Percentiles rank a stretch among this genome's conserved stretches.
Evolutionary conservation across 1,284 basidiomycete genomes (phyloP).

Genomic region (Stereum hirsutum): DNA sequence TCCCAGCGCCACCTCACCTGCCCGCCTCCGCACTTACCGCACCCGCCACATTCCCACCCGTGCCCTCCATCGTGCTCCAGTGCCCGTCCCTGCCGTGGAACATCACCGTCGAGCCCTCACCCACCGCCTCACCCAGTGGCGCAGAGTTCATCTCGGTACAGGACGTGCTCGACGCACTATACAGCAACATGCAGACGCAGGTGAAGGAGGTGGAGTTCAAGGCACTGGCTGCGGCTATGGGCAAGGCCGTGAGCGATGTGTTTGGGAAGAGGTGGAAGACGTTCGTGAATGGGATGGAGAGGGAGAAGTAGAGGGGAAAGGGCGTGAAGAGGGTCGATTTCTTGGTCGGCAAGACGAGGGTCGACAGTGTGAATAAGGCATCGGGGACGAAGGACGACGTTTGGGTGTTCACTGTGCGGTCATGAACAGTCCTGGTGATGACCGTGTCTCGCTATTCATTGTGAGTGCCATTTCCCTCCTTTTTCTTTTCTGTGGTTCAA

Average conservation of each 20-base stretch:
- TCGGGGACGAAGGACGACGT: slow-evolving; percentile 9
- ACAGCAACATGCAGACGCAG: slow-evolving; percentile 6
- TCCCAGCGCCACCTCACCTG: no score
- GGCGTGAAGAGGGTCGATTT: slow-evolving; percentile 9
- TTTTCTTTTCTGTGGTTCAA: no score
- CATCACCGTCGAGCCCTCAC: slow-evolving; percentile 1
- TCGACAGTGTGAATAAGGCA: slow-evolving; percentile 6
- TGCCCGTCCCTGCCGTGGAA: slow-evolving; percentile 6
- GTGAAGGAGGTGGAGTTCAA: slow-evolving; percentile 6
- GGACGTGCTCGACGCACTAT: slow-evolving; percentile 7
- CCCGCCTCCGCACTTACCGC: slow-evolving; percentile 1
- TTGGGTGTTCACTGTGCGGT: slow-evolving; percentile 5
- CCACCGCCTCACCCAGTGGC: background rate
- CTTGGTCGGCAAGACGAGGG: background rate
- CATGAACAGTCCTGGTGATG: no score
- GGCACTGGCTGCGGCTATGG: background rate
- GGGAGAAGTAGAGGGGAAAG: slow-evolving; percentile 2
- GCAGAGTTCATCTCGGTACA: slow-evolving; percentile 6
- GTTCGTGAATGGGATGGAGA: background rate
- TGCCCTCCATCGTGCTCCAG: slow-evolving; percentile 1
- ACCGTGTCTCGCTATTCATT: no score
- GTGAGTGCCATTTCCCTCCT: no score
- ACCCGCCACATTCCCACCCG: slow-evolving; percentile 5
- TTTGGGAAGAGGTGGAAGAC: slow-evolving; percentile 4
- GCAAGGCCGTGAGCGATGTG: background rate